Evolutionary conservation across 306 rosid species (phyloP), one percentile per base, ranked within the genome.

Genomic region (Sicyos edulis): DNA sequence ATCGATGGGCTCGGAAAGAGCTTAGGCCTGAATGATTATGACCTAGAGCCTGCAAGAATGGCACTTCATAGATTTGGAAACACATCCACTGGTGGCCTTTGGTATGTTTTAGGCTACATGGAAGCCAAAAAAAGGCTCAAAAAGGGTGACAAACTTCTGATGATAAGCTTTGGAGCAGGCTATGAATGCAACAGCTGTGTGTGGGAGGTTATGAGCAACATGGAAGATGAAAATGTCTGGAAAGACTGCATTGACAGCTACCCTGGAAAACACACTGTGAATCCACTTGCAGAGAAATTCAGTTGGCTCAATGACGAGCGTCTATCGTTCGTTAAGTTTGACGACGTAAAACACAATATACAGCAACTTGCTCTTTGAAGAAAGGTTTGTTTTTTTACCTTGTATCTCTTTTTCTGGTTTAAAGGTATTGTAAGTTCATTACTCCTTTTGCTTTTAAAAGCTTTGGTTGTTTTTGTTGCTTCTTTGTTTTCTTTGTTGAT

Each of bases 91-190:
- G 97, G 89, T 24, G 92, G 97, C 0, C 83, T 89, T 14, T 92
- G 97, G 97, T 92, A 92, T 52, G 96, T 89, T 58, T 71, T 90
- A 55, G 96, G 98, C 5, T 90, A 88, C 83, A 92, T 92, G 98
- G 96, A 92, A 60, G 98, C 96, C 0, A 92, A 92, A 79, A 88
- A 80, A 88, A 86, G 96, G 82, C 86, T 92, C 0, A 86, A 83
- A 75, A 86, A 84, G 71, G 92, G 92, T 19, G 80, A 92, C 5
- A 77, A 83, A 68, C 80, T 90, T 32, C 73, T 92, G 56, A 90
- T 92, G 98, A 85, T 87, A 6, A 91, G 98, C 45, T 89, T 92
- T 50, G 98, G 98, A 47, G 98, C 98, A 0, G 96, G 98, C 6
- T 90, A 86, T 62, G 86, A 86, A 92, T 90, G 96, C 80, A 92